Evolutionary conservation across 805 yeast species (phyloP), one percentile per base, ranked within the genome.

Genomic region (Debaryomyces tyrocola): DNA sequence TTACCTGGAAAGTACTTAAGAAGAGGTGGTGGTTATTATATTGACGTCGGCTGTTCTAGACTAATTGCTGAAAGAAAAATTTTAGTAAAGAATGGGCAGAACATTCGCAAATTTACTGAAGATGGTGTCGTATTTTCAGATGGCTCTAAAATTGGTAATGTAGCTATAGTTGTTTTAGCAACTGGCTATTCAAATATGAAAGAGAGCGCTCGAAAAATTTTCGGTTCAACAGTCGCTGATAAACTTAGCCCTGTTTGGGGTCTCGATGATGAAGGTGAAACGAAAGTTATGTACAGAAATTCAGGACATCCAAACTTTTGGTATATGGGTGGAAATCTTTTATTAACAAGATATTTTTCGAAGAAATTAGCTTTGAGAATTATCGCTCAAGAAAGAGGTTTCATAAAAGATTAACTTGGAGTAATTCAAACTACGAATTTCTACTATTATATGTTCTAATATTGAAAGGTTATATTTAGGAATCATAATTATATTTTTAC

Each of bases 11-110:
- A 66, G 41, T 64, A 69, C 49, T 59, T 58, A 50, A 56, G 73
- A 41, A 64, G 70, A 54, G 75, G 73, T 29, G 75, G 78, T 1
- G 79, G 79, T 40, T 74, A 73, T 53, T 74, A 74, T 52, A 69
- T 69, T 47, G 77, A 74, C 50, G 75, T 70, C 39, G 79, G 79
- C 12, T 63, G 69, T 45, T 69, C 76, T 34, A 60, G 59, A 37
- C 53, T 65, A 47, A 69, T 74, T 44, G 56, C 59, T 40, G 67
- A 69, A n/a, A 74, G 71, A 14, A 66, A 69, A 47, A 66, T 74
- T 47, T 58, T 60, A 36, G 57, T 74, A 36, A 64, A 69, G 56
- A 59, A 64, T 39, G 70, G 73, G 6, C 59, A 55, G 17, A 24
- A 4, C 27, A 64, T 74, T 34, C 63, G 60, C 35, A 52, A 59